A percentile compares a stretch with the other conserved stretches of the same genome.
These are phyloP conservation scores for Raffaelea ambrosiae DNA, from an alignment of 2,329 filamentous ascomycete species.

Conservation along the genomic window DNA sequence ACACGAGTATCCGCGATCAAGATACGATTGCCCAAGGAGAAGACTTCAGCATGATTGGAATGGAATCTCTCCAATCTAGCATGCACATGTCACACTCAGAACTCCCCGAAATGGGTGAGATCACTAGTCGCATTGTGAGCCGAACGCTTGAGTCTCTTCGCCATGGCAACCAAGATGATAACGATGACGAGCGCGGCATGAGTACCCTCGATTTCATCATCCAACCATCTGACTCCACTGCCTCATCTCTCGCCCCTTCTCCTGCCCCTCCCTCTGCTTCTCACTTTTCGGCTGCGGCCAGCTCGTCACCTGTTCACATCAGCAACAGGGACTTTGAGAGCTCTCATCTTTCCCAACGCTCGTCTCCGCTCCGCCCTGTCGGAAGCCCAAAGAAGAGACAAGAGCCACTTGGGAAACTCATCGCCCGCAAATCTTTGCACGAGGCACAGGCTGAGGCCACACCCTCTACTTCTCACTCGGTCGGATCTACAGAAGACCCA, in stretches of 20 bases:
- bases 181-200: slow-evolving; percentile 1
- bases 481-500: background rate
- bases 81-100: slow-evolving; percentile 30
- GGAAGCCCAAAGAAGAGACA: slow-evolving; percentile 7
- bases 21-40: slow-evolving; percentile 20
- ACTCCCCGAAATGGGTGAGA: slow-evolving; percentile 42
- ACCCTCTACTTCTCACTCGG: too few relatives aligned
- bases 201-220: slow-evolving; percentile 10
- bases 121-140: slow-evolving; percentile 48
- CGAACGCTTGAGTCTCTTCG: slow-evolving; percentile 43
- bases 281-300: too few relatives aligned
- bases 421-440: slow-evolving; percentile 10
- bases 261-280: background rate
- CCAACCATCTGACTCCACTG: slow-evolving; percentile 1
- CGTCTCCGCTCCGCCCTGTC: too few relatives aligned
- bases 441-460: background rate
- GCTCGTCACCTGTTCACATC: background rate
- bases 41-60: slow-evolving; percentile 19
- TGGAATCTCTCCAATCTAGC: slow-evolving; percentile 13
- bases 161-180: slow-evolving; percentile 14
- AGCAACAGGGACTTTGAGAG: background rate
- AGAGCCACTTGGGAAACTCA: slow-evolving; percentile 8
- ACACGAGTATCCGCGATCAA: slow-evolving; percentile 14
- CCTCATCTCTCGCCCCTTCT: background rate
- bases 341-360: too few relatives aligned